Percentiles rank a stretch among this genome's conserved stretches.
phyloP scores from a whole-genome alignment of 768 basidiomycete genomes.

The Boletus subparvulus region DNA sequence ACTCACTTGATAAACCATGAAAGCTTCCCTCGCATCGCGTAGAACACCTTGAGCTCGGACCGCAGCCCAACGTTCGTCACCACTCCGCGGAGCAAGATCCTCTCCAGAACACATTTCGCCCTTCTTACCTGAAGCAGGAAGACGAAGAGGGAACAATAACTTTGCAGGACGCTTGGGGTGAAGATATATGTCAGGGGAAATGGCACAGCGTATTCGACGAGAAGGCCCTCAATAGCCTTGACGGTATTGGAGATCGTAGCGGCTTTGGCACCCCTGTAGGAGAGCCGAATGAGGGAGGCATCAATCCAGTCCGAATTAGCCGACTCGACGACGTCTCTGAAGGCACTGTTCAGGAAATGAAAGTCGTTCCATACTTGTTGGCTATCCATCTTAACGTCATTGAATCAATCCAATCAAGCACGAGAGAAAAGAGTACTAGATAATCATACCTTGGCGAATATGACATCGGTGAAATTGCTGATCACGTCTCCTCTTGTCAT shows the following conservation, averaged over 20 bases:
- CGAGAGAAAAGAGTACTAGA: not conserved
- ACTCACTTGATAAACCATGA: constrained; percentile 86
- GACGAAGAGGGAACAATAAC: constrained; percentile 66
- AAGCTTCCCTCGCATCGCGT: constrained; percentile 71
- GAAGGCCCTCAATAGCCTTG: constrained; percentile 61
- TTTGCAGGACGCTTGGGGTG: constrained; percentile 50
- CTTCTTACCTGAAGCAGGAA: constrained; percentile 73
- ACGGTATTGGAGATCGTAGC: constrained; percentile 52
- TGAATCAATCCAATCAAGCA: not conserved
- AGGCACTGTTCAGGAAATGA: constrained; percentile 79
- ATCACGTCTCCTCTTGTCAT: constrained; percentile 80
- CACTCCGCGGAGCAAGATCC: constrained; percentile 63
- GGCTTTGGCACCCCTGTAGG: constrained; percentile 55
- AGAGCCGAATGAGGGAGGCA: constrained; percentile 67
- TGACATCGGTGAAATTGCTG: constrained; percentile 66
- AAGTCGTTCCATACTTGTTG: constrained; percentile 74
- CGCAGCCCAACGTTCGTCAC: constrained; percentile 33
- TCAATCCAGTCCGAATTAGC: constrained; percentile 59
- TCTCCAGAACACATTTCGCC: constrained; percentile 69
- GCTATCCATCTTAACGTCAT: constrained; percentile 61
- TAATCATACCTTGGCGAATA: constrained; percentile 66
- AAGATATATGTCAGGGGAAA: constrained; percentile 83
- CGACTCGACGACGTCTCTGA: constrained; percentile 62
- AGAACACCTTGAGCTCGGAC: constrained; percentile 65
- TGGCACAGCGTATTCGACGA: constrained; percentile 77